Base-by-base conservation (phyloP, 208 protist genomes). In the Leishmania arabica region DNA sequence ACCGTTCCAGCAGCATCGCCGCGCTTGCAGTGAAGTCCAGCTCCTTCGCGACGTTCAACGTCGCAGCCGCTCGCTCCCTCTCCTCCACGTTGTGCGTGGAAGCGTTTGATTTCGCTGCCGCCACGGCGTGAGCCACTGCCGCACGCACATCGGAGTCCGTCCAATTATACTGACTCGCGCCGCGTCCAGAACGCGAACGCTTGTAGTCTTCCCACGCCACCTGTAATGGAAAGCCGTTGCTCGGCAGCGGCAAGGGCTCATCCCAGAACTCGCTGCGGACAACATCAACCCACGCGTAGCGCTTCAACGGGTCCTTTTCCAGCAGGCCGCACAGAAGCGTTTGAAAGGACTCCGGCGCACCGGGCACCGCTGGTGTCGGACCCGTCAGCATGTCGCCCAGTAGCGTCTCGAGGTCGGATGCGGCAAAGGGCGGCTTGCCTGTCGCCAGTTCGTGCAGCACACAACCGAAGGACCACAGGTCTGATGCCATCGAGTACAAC, bases 401-500 rank as follows among this genome's bases (percentile, higher is more conserved):
- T 75, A 99, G 93, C 76, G 98, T 93, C 24, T 89, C 84, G 17
- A 99, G 82, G 42, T 96, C 93, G 13, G 90, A 79, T 8, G 97
- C 98, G 8, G 97, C 86, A 90, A 99, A 99, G 11, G 99, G 95
- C 6, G 99, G 97, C 56, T 88, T 84, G 37, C 97, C 91, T 13
- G 91, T 96, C 4, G 94, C 88, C 75, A 99, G 88, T 83, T 99
- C 98, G 81, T 92, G 92, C 87, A 99, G 86, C 34, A 99, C 91
- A 78, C 97, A 99, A 6, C 98, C 98, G 45, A 99, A 86, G 4
- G 96, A 83, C 97, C 98, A 99, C 21, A 99, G 82, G 83, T 99
- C 98, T 0, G 97, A 98, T 49, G 94, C 90, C 47, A 96, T 95
- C 58, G 93, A 98, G 66, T 85, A 81, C 19, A 98, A 81, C 17